Evolutionary conservation across 75 land plant genomes (phyloP).

Genomic region (Cupressus sempervirens): DNA sequence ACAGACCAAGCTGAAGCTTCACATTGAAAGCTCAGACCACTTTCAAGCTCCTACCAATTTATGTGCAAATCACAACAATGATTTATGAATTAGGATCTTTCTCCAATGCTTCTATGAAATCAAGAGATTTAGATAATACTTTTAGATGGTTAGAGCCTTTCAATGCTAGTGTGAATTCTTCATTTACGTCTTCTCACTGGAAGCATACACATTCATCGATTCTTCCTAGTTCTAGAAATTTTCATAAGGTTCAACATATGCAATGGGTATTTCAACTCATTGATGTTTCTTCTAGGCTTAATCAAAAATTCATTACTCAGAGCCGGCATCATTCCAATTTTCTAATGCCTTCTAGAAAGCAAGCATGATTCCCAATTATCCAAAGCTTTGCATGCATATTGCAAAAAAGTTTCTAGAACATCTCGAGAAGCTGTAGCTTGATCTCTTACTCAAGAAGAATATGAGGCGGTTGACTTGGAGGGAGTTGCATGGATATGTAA

Average conservation of each 20-base stretch:
- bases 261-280: conserved; percentile 82
- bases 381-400: conserved; percentile 68
- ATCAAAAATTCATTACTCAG: conserved; percentile 70
- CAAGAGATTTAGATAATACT: conserved; percentile 45
- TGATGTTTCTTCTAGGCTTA: conserved; percentile 67
- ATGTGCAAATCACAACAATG: conserved; percentile 38
- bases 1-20: no score
- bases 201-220: conserved; percentile 25
- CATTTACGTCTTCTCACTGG: conserved; percentile 30
- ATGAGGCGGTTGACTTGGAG: no score
- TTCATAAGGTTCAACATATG: conserved; percentile 69
- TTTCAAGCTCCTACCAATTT: conserved; percentile 15
- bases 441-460: no score
- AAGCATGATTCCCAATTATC: conserved; percentile 79
- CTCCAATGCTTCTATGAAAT: conserved; percentile 31
- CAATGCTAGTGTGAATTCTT: conserved; percentile 27
- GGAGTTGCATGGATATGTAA: no score
- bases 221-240: conserved; percentile 30
- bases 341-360: conserved; percentile 90
- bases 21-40: no score
- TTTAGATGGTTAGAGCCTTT: conserved; percentile 64
- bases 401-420: conserved; percentile 95
- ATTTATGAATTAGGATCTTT: conserved; percentile 25
- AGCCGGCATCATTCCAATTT: conserved; percentile 41
- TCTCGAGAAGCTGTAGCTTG: conserved; percentile 77